Evolutionary conservation across 2,329 filamentous ascomycete genomes (phyloP), one percentile per base, ranked within the genome.

Genomic region (Fusarium vanettenii): DNA sequence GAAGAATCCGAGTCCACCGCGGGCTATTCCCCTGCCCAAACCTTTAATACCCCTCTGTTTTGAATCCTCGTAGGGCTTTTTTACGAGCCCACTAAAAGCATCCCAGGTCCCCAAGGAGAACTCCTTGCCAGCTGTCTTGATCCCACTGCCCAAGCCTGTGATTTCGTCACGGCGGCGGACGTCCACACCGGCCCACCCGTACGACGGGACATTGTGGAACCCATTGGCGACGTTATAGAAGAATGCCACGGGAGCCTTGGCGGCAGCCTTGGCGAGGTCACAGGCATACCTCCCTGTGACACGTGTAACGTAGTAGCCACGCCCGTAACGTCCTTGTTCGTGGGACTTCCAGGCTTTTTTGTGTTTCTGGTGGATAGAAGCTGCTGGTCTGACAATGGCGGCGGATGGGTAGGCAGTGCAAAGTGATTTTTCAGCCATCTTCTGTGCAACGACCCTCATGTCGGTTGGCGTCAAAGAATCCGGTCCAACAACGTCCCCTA

Each of bases 181-280:
- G 22, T 89, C 91, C 5, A 68, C 56, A 16, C 90, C 92, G 13
- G 90, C 89, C 73, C 93, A 77, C 7, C 79, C 93, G 4, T 94
- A 84, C 59, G 90, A 91, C 0, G 93, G 92, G 2, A 89, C 91
- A 75, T 95, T 94, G 79, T 93, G 93, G 73, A 94, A 94, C 0
- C 93, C 93, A 79, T 92, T 92, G 1, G 92, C 90, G 39, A 94
- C 82, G 31, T 91, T 91, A 63, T 94, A 83, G 11, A 92, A 91
- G 64, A 94, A 89, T 67, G 93, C 90, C 79, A 93, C 89, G 0
- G 93, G 93, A 0, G 91, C 88, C 70, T 90, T 91, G 59, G 93
- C 82, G 0, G 90, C 86, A 25, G 91, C 89, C 41, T 88, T 88
- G 9, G 91, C 86, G 20, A 94, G 88, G 14, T 89, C 87, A n/a